These are phyloP conservation scores for Dothideomycetidae sp. DNA, from an alignment of 2,329 filamentous ascomycete genomes.

Conservation along the genomic window DNA sequence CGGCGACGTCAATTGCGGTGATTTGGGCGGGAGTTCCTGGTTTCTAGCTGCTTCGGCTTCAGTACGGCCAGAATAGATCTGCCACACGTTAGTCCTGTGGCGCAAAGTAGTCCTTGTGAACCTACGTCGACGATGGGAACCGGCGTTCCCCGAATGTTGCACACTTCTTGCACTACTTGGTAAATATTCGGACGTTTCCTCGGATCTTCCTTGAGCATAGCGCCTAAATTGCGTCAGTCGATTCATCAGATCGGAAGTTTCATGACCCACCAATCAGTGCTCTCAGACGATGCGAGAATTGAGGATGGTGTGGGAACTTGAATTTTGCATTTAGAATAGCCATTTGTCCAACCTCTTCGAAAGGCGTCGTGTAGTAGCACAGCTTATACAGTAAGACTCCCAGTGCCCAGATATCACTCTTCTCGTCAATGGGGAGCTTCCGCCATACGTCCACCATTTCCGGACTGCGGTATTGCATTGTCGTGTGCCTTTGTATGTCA, in stretches of 20 bases:
- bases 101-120: constrained; percentile 11
- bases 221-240: constrained; percentile 39
- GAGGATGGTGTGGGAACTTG: constrained; percentile 76
- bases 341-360: constrained; percentile 94
- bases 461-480: constrained; percentile 89
- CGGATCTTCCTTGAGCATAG: constrained; percentile 79
- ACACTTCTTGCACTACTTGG: constrained; percentile 75
- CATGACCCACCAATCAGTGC: constrained; percentile 61
- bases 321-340: constrained; percentile 93
- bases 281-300: constrained; percentile 82
- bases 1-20: constrained; percentile 38
- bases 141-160: constrained; percentile 74
- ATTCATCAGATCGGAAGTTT: not conserved
- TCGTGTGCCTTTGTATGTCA: constrained; percentile 93
- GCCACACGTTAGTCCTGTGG: not conserved
- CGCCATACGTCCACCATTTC: constrained; percentile 99
- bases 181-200: constrained; percentile 80
- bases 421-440: constrained; percentile 93
- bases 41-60: constrained; percentile 49
- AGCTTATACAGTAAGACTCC: constrained; percentile 94
- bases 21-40: constrained; percentile 44
- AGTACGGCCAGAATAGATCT: constrained; percentile 41
- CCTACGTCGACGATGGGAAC: constrained; percentile 80
- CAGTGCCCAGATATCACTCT: constrained; percentile 95
- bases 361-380: constrained; percentile 97